These are phyloP conservation scores for Datura wrightii DNA, from an alignment of 257 asterid species.

Conservation along the genomic window DNA sequence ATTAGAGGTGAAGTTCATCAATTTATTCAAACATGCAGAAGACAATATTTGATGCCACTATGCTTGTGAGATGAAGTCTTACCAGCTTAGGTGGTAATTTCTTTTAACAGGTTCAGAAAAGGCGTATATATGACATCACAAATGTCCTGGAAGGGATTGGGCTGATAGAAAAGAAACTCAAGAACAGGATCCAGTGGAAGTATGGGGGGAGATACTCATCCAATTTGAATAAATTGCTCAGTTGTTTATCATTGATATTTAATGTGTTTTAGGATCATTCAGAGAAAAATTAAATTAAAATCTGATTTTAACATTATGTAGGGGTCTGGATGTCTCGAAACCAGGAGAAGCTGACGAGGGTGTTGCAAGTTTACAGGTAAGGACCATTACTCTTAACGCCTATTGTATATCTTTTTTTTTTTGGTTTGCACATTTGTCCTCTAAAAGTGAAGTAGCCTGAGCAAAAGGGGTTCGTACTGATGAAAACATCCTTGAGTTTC, in stretches of 20 bases:
- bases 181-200: conserved; percentile 99
- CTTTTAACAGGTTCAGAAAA: conserved; percentile 83
- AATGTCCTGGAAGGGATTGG: conserved; percentile 98
- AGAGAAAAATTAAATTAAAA: conserved; percentile 37
- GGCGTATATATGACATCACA: conserved; percentile 98
- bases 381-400: not conserved
- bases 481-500: not conserved
- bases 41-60: conserved; percentile 58
- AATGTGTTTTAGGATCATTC: conserved; percentile 31
- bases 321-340: conserved; percentile 84
- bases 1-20: conserved; percentile 89
- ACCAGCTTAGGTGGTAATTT: conserved; percentile 42
- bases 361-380: conserved; percentile 77
- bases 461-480: not conserved
- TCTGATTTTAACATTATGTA: conserved; percentile 36
- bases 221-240: conserved; percentile 8
- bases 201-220: conserved; percentile 47
- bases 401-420: not conserved
- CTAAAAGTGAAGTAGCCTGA: not conserved
- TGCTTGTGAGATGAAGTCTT: conserved; percentile 28
- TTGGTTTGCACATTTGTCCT: not conserved
- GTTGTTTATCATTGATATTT: not conserved
- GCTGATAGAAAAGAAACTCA: conserved; percentile 91
- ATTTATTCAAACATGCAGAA: conserved; percentile 85
- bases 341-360: conserved; percentile 84